Base-by-base conservation (phyloP, 306 rosid genomes). In the Cucumis hystrix region DNA sequence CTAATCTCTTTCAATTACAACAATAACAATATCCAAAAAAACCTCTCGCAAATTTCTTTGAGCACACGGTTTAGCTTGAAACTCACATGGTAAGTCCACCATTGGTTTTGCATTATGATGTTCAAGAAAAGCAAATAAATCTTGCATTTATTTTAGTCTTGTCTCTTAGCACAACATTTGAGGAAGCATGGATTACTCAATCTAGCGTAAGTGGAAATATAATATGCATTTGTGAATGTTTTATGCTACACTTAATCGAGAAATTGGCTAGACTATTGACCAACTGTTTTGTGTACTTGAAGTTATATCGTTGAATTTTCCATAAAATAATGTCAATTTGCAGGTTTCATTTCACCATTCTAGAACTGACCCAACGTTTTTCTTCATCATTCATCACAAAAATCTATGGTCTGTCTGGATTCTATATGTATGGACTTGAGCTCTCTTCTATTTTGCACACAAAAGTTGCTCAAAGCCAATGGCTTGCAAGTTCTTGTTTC, bases 401-500 rank as follows among this genome's bases (percentile, higher is more conserved):
- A 41, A 20, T 20, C 51, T 7, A 39, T 39, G 28, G 11, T 30
- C 45, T 33, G 18, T 66, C 16, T 37, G 63, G 15, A 4, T 13
- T 25, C 59, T 23, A 14, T 70, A 71, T 71, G 25, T 49, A 25
- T 71, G 41, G 41, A 21, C 60, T 47, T 47, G 16, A 49, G 60
- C 13, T 49, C 43, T 49, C 25, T 49, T 71, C 41, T 25, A 5
- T 25, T 49, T 49, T 49, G n/a, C 76, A 49, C 40, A 71, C 20
- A 2, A 2, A 28, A 7, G 10, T 23, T 47, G 59, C 16, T 25
- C 78, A 74, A 33, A 55, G n/a, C 63, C 49, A 55, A 84, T 84
- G 87, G 81, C 87, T 54, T 75, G 78, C 33, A 82, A 77, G 61
- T 77, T 75, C 47, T 54, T 51, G 35, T 57, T 70, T 49, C 69